These are phyloP conservation scores for Nemania sp. DNA, from an alignment of 2,329 filamentous ascomycete species.

Conservation along the genomic window DNA sequence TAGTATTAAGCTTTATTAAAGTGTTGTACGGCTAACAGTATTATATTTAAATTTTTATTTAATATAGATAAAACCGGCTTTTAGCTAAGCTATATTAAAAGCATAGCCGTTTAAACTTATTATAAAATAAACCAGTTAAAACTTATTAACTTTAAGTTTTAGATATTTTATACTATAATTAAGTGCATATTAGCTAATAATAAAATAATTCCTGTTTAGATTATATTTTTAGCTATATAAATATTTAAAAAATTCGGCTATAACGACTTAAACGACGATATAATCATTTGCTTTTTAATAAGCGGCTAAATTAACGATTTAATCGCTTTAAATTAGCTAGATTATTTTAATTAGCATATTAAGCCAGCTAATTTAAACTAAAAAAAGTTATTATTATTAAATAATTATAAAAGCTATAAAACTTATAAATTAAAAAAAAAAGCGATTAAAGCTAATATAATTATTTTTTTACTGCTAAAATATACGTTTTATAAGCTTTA, in stretches of 20 bases:
- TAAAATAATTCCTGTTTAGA: not conserved
- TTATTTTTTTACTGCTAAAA: not conserved
- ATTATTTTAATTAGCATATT: too few species aligned
- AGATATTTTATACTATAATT: not conserved
- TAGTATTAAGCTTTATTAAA: not conserved
- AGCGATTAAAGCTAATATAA: too few species aligned
- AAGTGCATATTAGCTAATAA: not conserved
- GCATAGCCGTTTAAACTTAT: too few species aligned
- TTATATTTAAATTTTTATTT: not conserved
- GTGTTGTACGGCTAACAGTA: not conserved
- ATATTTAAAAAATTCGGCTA: not conserved
- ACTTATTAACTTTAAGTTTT: not conserved
- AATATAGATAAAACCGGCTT: too few species aligned
- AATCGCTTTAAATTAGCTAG: too few species aligned
- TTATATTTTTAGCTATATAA: not conserved
- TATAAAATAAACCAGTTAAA: not conserved
- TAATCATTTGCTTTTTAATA: not conserved
- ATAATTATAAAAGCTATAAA: not conserved
- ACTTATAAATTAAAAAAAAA: not conserved
- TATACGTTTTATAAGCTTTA: not conserved
- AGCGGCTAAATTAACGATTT: not conserved
- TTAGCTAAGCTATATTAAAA: too few species aligned
- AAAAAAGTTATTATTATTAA: not conserved
- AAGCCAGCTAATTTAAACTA: too few species aligned
- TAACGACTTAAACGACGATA: not conserved